Percentiles rank a stretch among this genome's conserved stretches.
phyloP scores from a whole-genome alignment of 768 basidiomycete species.

The Hirschioporus abietinus region DNA sequence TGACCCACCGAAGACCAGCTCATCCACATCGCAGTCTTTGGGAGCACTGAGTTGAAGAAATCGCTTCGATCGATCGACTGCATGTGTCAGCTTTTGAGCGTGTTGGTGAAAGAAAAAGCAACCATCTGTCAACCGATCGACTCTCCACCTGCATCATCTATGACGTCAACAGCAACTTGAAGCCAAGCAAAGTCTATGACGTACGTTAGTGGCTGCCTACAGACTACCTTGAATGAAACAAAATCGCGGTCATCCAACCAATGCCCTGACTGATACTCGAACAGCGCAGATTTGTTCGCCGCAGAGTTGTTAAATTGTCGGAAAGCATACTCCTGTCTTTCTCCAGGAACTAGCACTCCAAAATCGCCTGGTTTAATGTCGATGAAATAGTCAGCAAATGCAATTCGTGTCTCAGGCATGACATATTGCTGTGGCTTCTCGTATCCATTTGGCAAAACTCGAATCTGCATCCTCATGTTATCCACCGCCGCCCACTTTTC shows the following conservation, averaged over 20 bases:
- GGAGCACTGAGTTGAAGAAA: background rate
- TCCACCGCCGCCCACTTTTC: background rate
- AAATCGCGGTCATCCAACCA: background rate
- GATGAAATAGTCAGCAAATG: background rate
- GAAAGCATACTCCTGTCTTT: background rate
- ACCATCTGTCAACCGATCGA: background rate
- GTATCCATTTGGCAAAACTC: background rate
- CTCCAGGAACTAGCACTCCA: background rate
- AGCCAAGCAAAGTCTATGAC: background rate
- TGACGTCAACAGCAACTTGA: background rate
- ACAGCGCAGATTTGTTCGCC: background rate
- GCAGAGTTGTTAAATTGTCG: background rate
- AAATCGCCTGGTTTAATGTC: background rate
- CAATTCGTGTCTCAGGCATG: background rate
- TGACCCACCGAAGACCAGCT: background rate
- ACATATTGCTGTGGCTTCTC: background rate
- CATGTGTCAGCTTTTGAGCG: background rate
- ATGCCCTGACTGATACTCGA: background rate
- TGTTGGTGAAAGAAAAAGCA: background rate
- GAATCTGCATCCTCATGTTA: background rate
- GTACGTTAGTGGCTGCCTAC: background rate
- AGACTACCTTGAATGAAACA: background rate
- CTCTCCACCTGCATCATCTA: background rate
- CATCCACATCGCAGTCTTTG: background rate
- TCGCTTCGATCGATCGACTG: background rate